phyloP scores from a whole-genome alignment of 768 basidiomycete genomes.

The Suillus occidentalis region DNA sequence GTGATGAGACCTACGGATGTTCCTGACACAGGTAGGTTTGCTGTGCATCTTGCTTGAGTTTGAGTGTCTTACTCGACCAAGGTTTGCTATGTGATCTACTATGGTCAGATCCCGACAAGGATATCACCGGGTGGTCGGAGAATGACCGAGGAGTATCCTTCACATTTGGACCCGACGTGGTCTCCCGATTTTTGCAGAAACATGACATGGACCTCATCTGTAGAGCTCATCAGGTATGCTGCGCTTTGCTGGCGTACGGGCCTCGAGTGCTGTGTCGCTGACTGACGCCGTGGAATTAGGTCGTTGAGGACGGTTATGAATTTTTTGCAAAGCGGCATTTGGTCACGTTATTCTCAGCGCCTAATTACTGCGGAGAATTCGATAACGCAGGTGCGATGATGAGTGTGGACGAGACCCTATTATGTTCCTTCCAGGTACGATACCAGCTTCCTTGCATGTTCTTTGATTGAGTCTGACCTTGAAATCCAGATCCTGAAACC shows the following conservation, averaged over 20 bases:
- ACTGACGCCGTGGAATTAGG: constrained; percentile 43
- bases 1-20: constrained; percentile 99
- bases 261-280: constrained; percentile 10
- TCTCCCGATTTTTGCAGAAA: constrained; percentile 97
- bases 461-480: constrained; percentile 2
- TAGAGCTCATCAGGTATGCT: constrained; percentile 90
- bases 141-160: constrained; percentile 99
- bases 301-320: constrained; percentile 98
- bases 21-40: constrained; percentile 84
- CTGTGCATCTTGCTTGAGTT: background rate
- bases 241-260: constrained; percentile 7
- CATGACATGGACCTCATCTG: constrained; percentile 99
- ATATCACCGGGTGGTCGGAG: constrained; percentile 99
- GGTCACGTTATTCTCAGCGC: constrained; percentile 96
- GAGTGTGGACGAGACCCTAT: constrained; percentile 95
- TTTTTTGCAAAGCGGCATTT: constrained; percentile 98
- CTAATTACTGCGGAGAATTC: constrained; percentile 94
- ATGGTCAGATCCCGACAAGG: constrained; percentile 99
- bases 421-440: constrained; percentile 96
- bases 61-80: constrained; percentile 26
- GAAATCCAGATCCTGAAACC: constrained; percentile 87
- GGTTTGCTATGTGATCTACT: constrained; percentile 94
- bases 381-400: constrained; percentile 99
- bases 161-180: constrained; percentile 98
- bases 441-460: constrained; percentile 13